phyloP scores from a whole-genome alignment of 768 basidiomycete genomes.

The Ramaria sp. region DNA sequence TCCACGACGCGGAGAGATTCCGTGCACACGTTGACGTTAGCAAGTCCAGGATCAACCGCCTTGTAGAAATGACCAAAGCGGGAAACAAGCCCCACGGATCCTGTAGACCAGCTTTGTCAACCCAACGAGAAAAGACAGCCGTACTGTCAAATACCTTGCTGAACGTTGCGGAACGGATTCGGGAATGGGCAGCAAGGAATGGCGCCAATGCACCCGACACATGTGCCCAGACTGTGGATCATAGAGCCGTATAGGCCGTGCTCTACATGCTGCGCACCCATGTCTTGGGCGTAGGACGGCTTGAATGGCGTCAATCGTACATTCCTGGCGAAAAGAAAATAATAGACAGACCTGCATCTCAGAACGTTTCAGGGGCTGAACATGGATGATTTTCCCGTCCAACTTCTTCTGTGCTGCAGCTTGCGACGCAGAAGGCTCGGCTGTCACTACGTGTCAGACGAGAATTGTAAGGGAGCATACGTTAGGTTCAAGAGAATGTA shows the following conservation, averaged over 20 bases:
- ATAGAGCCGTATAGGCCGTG: constrained; percentile 84
- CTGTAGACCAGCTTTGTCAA: constrained; percentile 25
- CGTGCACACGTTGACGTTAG: constrained; percentile 89
- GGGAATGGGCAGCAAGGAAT: constrained; percentile 78
- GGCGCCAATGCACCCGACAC: constrained; percentile 61
- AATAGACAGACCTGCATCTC: constrained; percentile 69
- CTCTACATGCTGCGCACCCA: constrained; percentile 69
- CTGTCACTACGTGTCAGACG: background rate
- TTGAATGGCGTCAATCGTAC: constrained; percentile 25
- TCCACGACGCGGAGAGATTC: constrained; percentile 81
- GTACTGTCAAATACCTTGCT: constrained; percentile 47
- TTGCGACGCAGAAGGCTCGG: constrained; percentile 4
- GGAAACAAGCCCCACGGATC: constrained; percentile 82
- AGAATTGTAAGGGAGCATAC: background rate
- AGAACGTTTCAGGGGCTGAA: constrained; percentile 75
- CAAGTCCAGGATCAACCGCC: constrained; percentile 86
- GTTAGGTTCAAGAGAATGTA: constrained; percentile 4
- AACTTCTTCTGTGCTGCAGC: constrained; percentile 10
- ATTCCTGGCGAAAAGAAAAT: background rate
- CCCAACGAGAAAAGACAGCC: constrained; percentile 11
- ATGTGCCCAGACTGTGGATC: constrained; percentile 56
- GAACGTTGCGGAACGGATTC: constrained; percentile 78
- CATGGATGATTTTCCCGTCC: constrained; percentile 45
- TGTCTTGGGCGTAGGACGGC: constrained; percentile 88
- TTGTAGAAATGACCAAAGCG: constrained; percentile 97